Evolutionary conservation across 2,329 filamentous ascomycete species (phyloP).

Genomic region (Beauveria brongniartii): DNA sequence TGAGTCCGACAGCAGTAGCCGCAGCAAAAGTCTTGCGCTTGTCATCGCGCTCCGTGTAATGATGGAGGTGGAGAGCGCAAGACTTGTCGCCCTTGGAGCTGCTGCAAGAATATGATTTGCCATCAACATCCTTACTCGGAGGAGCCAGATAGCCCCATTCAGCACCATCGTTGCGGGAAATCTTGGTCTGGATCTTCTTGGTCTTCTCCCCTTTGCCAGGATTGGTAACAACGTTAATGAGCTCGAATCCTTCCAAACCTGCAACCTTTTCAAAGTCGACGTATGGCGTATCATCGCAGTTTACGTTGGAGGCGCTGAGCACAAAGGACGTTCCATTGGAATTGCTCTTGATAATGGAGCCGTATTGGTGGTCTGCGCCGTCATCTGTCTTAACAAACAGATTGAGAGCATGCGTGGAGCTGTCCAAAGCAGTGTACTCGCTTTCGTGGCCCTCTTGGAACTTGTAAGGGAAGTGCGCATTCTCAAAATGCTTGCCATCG

Average conservation of each 20-base stretch:
- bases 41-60: conserved; percentile 85
- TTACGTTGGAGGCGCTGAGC: conserved; percentile 71
- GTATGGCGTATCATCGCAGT: conserved; percentile 66
- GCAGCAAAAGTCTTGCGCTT: conserved; percentile 82
- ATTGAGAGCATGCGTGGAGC: conserved; percentile 89
- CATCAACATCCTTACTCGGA: conserved; percentile 62
- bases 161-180: conserved; percentile 93
- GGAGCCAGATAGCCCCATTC: conserved; percentile 73
- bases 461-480: conserved; percentile 78
- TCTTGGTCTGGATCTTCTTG: conserved; percentile 82
- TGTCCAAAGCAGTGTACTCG: conserved; percentile 89
- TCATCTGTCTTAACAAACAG: conserved; percentile 79
- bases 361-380: conserved; percentile 58
- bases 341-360: conserved; percentile 93
- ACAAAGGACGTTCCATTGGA: conserved; percentile 96
- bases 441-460: conserved; percentile 71
- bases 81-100: conserved; percentile 49
- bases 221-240: conserved; percentile 83
- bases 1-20: conserved; percentile 76
- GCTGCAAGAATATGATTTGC: conserved; percentile 63
- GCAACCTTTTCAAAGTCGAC: conserved; percentile 97
- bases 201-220: conserved; percentile 62
- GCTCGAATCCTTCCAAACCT: conserved; percentile 78
- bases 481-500: conserved; percentile 74
- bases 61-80: conserved; percentile 87